Base-by-base conservation (phyloP, 225 moss, liverwort and hornwort species). In the Polytrichum formosum region DNA sequence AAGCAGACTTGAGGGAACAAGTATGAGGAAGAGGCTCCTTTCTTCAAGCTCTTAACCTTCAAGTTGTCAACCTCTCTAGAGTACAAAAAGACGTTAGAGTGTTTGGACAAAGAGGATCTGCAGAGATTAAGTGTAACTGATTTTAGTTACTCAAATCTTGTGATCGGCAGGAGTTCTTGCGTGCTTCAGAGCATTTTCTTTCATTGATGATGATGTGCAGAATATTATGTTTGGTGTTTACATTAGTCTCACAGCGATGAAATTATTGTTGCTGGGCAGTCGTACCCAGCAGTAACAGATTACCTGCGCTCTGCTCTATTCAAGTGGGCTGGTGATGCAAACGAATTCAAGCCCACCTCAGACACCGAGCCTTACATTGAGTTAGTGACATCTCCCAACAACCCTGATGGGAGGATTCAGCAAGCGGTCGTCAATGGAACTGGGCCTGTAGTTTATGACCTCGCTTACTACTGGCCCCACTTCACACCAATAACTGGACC, bases 391-490 rank as follows among this genome's bases (percentile, higher is more conserved):
- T 87, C 94, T 5, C 97, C 97, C 35, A 94, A 92, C 75, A 97
- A 97, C 72, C 97, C 97, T 0, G 93, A 92, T 33, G 97, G 97
- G 7, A 92, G 80, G 78, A 79, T 91, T 62, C 90, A 90, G 56
- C 76, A 76, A 56, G 85, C 90, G 27, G 70, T 90, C 10, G 88
- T 96, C 69, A 87, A 84, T 23, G 94, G 97, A 18, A 82, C 84
- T 1, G 97, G 97, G 25, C 79, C 80, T 54, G 75, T 89, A 13
- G 89, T 97, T 5, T 86, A 94, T 80, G 97, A 97, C 77, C 82
- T 94, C n/a, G 97, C 94, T 27, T 97, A 97, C 66, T 97, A 90
- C 72, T 97, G 97, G 97, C 97, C 97, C 16, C 94, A 97, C 73
- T 94, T 88, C 73, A 91, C 91, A 18, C 89, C 97, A 70, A 92